These are phyloP conservation scores for Sporothrix brasiliensis DNA, from an alignment of 2,329 filamentous ascomycete genomes.

Conservation along the genomic window DNA sequence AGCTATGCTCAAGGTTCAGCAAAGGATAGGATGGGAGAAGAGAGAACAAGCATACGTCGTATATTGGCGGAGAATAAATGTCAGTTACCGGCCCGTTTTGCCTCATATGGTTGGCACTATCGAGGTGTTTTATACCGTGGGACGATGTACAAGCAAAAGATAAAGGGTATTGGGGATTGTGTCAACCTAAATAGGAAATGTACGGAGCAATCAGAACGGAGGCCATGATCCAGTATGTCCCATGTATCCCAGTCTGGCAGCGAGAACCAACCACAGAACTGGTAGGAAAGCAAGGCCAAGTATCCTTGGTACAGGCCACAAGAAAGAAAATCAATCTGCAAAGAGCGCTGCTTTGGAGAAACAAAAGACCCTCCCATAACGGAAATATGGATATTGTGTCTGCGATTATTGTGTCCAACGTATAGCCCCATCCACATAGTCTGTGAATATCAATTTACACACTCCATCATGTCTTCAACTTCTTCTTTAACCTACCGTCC, in stretches of 20 bases:
- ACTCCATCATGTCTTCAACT: not conserved
- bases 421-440: not conserved
- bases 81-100: conserved; percentile 7
- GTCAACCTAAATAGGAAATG: not conserved
- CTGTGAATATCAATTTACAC: not conserved
- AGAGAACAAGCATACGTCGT: not conserved
- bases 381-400: too few relatives aligned
- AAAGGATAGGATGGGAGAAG: not conserved
- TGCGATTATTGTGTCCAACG: too few relatives aligned
- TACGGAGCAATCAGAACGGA: too few relatives aligned
- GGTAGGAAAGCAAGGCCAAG: too few relatives aligned
- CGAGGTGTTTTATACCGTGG: not conserved
- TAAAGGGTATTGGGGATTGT: not conserved
- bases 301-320: too few relatives aligned
- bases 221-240: too few relatives aligned
- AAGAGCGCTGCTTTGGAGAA: too few relatives aligned
- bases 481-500: conserved; percentile 2
- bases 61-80: conserved; percentile 7
- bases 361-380: too few relatives aligned
- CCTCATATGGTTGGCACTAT: conserved; percentile 9
- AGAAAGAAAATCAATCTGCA: too few relatives aligned
- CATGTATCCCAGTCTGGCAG: too few relatives aligned
- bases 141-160: not conserved
- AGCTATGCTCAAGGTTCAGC: not conserved
- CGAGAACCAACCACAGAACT: too few relatives aligned